Conservation (phyloP, 352 stramenopile species). For the Pelagophyceae sp. region DNA sequence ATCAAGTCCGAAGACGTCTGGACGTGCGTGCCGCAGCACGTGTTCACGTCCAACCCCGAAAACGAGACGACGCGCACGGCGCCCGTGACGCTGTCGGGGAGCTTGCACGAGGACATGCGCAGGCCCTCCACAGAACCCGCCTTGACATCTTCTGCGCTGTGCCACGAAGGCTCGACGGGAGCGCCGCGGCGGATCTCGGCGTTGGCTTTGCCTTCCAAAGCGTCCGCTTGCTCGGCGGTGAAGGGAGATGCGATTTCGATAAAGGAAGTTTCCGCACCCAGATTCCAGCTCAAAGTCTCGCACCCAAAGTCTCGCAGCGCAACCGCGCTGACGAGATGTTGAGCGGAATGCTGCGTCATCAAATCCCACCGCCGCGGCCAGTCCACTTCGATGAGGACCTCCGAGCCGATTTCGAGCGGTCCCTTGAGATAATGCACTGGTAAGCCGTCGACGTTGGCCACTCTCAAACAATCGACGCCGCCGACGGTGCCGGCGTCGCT, state of each 20-base stretch:
- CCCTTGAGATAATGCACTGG: constrained; percentile 29
- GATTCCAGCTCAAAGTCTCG: constrained; percentile 63
- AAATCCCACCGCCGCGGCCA: constrained; percentile 67
- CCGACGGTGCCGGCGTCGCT: constrained; percentile 53
- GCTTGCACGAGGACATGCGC: constrained; percentile 53
- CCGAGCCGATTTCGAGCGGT: constrained; percentile 24
- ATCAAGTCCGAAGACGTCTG: constrained; percentile 57
- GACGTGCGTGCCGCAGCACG: constrained; percentile 75
- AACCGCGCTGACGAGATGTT: constrained; percentile 72
- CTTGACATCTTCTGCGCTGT: constrained; percentile 47
- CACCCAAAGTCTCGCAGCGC: constrained; percentile 57
- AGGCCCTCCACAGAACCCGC: constrained; percentile 47
- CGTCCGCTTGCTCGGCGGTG: constrained; percentile 23
- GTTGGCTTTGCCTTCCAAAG: constrained; percentile 63
- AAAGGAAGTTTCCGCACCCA: constrained; percentile 42
- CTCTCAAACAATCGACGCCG: not conserved
- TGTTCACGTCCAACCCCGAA: constrained; percentile 64
- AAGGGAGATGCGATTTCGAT: constrained; percentile 49
- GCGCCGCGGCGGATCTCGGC: constrained; percentile 53
- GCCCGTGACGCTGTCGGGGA: constrained; percentile 36
- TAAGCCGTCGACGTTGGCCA: constrained; percentile 31
- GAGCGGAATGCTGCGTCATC: constrained; percentile 75
- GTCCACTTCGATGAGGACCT: constrained; percentile 53
- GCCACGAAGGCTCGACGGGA: constrained; percentile 53
- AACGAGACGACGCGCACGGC: constrained; percentile 68